Conservation (phyloP, 2,329 filamentous ascomycete genomes). For the Nothopassalora personata region DNA sequence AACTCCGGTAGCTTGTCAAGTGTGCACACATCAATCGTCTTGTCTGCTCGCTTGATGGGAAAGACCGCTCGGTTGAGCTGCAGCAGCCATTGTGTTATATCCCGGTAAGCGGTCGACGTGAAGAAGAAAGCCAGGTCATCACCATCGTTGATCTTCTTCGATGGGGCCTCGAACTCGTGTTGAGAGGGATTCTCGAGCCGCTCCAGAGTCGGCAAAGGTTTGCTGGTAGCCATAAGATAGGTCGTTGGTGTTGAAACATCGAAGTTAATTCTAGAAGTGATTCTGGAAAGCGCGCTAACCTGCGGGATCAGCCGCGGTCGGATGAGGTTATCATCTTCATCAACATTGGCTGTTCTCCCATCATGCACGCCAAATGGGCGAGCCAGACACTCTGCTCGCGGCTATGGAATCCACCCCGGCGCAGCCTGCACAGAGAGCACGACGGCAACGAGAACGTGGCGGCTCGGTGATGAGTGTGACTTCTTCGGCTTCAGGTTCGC, state of each 20-base stretch:
- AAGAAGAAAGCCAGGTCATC: slow-evolving; percentile 78
- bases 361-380: neutral
- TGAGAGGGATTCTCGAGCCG: slow-evolving; percentile 8
- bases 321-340: neutral
- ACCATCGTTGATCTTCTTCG: slow-evolving; percentile 79
- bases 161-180: slow-evolving; percentile 58
- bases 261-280: neutral
- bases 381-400: neutral
- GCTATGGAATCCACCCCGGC: neutral
- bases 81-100: slow-evolving; percentile 80
- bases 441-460: neutral
- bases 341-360: neutral
- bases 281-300: neutral
- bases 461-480: too few relatives aligned
- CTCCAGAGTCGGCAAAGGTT: slow-evolving; percentile 1
- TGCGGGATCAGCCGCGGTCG: neutral
- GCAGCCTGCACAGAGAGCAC: neutral
- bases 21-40: slow-evolving; percentile 19
- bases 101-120: slow-evolving; percentile 72
- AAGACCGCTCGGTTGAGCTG: slow-evolving; percentile 87
- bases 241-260: neutral
- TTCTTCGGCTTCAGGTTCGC: too few relatives aligned
- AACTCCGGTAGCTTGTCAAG: slow-evolving; percentile 46
- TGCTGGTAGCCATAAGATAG: neutral
- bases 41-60: slow-evolving; percentile 52